Evolutionary conservation across 257 asterid species (phyloP).

Genomic region (Solanum lycopersicoides): DNA sequence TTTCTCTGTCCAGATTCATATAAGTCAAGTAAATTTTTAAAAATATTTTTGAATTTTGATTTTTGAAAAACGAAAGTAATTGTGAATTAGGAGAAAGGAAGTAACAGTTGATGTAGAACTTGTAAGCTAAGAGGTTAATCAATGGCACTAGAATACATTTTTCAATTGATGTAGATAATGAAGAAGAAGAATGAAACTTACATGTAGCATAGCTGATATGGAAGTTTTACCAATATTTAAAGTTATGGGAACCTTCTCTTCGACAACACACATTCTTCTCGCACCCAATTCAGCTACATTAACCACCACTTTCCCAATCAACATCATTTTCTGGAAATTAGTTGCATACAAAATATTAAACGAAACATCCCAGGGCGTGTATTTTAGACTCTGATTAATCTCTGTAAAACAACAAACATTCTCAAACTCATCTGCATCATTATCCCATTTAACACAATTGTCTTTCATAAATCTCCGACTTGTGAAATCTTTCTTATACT

Average conservation of each 20-base stretch:
- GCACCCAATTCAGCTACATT: conserved; percentile 45
- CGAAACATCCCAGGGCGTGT: conserved; percentile 39
- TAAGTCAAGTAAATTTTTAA: too few relatives aligned
- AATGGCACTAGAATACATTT: neutral
- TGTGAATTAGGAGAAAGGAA: too few relatives aligned
- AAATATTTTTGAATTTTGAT: too few relatives aligned
- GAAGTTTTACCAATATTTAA: conserved; percentile 27
- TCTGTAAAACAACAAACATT: conserved; percentile 36
- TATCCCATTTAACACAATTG: conserved; percentile 24
- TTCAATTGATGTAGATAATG: neutral
- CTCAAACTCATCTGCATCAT: conserved; percentile 51
- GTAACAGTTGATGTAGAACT: neutral
- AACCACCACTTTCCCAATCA: conserved; percentile 25
- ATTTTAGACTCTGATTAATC: conserved; percentile 12
- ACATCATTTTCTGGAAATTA: neutral
- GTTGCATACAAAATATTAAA: conserved; percentile 33
- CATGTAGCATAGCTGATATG: conserved; percentile 42
- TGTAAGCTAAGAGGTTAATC: neutral
- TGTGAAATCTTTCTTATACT: conserved; percentile 10
- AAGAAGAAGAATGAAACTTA: conserved; percentile 3
- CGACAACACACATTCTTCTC: conserved; percentile 20
- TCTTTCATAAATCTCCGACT: conserved; percentile 16
- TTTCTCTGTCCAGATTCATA: too few relatives aligned
- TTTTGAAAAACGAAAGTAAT: too few relatives aligned
- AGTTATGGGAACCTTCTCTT: conserved; percentile 38